Percentiles rank a stretch among this genome's conserved stretches.
Conservation (phyloP, 2,329 filamentous ascomycete species). For the Aspergillus transmontanensis region DNA sequence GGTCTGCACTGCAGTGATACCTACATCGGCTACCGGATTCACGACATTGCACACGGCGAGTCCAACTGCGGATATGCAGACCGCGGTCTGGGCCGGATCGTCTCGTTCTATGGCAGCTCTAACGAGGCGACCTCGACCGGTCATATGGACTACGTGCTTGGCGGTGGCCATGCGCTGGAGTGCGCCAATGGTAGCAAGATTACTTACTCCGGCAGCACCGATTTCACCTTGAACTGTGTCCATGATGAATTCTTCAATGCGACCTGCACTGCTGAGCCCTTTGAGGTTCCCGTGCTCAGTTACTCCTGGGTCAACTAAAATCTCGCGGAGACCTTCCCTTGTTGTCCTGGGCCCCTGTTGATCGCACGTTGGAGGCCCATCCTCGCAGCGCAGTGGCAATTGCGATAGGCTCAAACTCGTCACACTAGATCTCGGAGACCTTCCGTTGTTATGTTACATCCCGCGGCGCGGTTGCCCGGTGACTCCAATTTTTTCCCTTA, state of each 20-base stretch:
- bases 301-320: conserved; percentile 26
- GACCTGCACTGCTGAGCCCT: conserved; percentile 29
- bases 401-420: neutral
- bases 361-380: neutral
- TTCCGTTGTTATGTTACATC: neutral
- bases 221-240: conserved; percentile 26
- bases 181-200: conserved; percentile 31
- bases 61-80: conserved; percentile 34
- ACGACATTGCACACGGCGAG: conserved; percentile 30
- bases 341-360: neutral
- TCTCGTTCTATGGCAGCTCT: conserved; percentile 31
- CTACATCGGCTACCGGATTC: conserved; percentile 33
- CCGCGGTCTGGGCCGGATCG: conserved; percentile 26
- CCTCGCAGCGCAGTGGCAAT: neutral
- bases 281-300: conserved; percentile 28
- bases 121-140: conserved; percentile 21
- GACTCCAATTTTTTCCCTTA: neutral
- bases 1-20: conserved; percentile 29
- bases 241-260: conserved; percentile 33
- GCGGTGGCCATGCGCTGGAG: conserved; percentile 27
- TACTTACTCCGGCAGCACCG: conserved; percentile 28
- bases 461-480: neutral
- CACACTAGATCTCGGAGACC: neutral
- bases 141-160: conserved; percentile 29
- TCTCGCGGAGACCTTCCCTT: neutral